Conservation (phyloP, 2,329 filamentous ascomycete genomes). For the Sporothrix globosa region DNA sequence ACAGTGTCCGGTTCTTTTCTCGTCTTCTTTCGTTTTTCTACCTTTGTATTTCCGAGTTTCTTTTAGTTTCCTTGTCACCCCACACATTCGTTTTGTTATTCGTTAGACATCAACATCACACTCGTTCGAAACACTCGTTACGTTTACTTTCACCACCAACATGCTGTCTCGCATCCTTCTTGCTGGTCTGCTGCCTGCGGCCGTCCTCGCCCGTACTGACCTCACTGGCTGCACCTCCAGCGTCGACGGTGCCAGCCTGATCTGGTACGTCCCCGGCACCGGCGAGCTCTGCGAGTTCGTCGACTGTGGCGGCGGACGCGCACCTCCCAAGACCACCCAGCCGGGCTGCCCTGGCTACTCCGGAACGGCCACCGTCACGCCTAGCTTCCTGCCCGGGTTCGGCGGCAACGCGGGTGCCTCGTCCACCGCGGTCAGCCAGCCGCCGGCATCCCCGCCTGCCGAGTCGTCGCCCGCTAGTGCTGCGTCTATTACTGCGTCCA, state of each 20-base stretch:
- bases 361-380: conserved; percentile 59
- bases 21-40: neutral
- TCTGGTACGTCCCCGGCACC: conserved; percentile 65
- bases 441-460: no score
- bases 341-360: conserved; percentile 62
- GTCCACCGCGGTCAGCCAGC: conserved; percentile 2
- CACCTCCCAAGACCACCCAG: conserved; percentile 64
- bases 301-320: conserved; percentile 69
- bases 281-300: conserved; percentile 66
- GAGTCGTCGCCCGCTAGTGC: neutral
- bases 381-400: conserved; percentile 51
- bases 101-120: conserved; percentile 7
- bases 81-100: conserved; percentile 4
- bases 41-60: neutral
- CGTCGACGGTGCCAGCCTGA: conserved; percentile 49
- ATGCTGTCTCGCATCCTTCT: conserved; percentile 23
- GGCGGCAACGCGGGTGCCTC: conserved; percentile 32
- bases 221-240: conserved; percentile 51
- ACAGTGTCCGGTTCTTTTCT: neutral
- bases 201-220: conserved; percentile 50
- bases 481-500: neutral
- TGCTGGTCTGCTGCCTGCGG: conserved; percentile 30
- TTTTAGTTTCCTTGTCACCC: neutral
- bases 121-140: conserved; percentile 8
- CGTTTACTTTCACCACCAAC: neutral